Evolutionary conservation across 78 protist genomes (phyloP).

Genomic region (Creolimax fragrantissima): DNA sequence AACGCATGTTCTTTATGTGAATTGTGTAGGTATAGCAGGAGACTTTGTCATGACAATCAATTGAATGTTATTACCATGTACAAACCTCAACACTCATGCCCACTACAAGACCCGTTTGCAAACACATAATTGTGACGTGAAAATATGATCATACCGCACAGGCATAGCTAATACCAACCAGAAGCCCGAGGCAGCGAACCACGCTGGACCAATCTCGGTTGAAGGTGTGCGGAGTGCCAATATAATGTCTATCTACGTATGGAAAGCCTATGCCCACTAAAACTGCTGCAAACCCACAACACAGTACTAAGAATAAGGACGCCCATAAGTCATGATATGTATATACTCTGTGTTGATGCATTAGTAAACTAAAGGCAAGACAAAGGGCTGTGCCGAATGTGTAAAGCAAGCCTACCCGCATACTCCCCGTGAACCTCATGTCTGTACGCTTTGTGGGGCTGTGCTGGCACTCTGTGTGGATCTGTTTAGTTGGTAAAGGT

Average conservation of each 20-base stretch:
- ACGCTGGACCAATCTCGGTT: slow-evolving; percentile 24
- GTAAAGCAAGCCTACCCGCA: neutral
- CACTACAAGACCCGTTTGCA: too few species aligned
- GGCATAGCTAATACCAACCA: slow-evolving; percentile 11
- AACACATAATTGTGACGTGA: neutral
- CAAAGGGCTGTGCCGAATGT: neutral
- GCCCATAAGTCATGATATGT: neutral
- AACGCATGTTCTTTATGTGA: too few species aligned
- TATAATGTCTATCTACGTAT: neutral
- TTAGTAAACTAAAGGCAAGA: neutral
- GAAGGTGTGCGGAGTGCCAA: neutral
- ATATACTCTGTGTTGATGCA: slow-evolving; percentile 4
- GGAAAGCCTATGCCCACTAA: slow-evolving; percentile 13
- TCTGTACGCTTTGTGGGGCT: too few species aligned
- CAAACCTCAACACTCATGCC: too few species aligned
- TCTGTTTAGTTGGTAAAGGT: too few species aligned
- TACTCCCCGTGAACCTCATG: too few species aligned
- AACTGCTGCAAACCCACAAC: neutral
- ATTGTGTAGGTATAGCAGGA: too few species aligned
- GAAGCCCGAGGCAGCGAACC: neutral
- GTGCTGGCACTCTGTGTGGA: too few species aligned
- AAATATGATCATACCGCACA: neutral
- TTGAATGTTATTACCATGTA: too few species aligned
- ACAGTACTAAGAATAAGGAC: neutral
- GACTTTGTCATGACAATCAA: too few species aligned